phyloP scores from a whole-genome alignment of 805 yeast genomes.

The Saturnispora dispora region DNA sequence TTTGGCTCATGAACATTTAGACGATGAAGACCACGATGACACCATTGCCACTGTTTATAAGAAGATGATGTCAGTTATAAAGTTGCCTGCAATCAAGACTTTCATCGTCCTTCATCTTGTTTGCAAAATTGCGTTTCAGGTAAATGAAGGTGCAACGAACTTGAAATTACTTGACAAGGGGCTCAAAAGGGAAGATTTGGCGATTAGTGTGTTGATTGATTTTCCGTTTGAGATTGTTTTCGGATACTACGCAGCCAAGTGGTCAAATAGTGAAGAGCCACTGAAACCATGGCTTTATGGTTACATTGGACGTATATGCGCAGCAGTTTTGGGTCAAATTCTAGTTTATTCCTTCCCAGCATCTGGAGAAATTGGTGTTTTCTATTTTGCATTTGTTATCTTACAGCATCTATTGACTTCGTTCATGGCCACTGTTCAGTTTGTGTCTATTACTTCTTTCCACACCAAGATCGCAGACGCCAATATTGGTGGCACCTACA shows the following conservation, averaged over 20 bases:
- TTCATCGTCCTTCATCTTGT: conserved; percentile 67
- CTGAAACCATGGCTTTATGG: conserved; percentile 87
- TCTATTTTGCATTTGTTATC: conserved; percentile 64
- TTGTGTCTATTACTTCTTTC: conserved; percentile 89
- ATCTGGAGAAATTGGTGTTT: conserved; percentile 35
- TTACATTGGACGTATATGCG: conserved; percentile 66
- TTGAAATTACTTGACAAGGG: conserved; percentile 86
- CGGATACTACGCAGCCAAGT: conserved; percentile 91
- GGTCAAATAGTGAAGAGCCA: conserved; percentile 77
- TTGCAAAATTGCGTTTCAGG: conserved; percentile 89
- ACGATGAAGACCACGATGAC: conserved; percentile 4
- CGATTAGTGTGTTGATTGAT: conserved; percentile 85
- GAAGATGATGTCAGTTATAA: conserved; percentile 62
- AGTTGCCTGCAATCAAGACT: conserved; percentile 60
- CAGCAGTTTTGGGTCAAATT: conserved; percentile 69
- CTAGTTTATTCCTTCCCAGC: conserved; percentile 67
- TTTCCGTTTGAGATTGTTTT: conserved; percentile 93
- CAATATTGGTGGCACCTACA: conserved; percentile 90
- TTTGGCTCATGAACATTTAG: conserved; percentile 17
- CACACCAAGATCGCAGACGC: conserved; percentile 96
- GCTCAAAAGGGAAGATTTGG: conserved; percentile 84
- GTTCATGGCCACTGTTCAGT: conserved; percentile 91
- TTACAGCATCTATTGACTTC: conserved; percentile 78
- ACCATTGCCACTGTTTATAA: conserved; percentile 37
- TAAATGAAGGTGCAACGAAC: conserved; percentile 92